Percentiles rank a stretch among this genome's conserved stretches.
Conservation (phyloP, 371 early-diverging fungal genomes). For the Syncephalis fuscata region DNA sequence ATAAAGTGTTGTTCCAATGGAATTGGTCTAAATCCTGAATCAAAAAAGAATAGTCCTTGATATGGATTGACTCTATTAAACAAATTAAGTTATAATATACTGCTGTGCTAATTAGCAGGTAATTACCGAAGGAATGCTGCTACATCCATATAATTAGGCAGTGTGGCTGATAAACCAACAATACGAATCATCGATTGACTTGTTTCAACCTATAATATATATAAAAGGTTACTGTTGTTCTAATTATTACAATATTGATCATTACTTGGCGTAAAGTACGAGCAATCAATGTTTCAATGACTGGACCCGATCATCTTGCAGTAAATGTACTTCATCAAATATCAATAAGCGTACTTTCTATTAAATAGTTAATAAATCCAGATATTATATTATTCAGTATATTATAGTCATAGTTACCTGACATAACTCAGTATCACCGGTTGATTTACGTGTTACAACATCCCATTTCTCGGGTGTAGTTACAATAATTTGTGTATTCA, state of each 20-base stretch:
- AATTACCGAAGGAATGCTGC: constrained; percentile 66
- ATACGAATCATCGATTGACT: constrained; percentile 92
- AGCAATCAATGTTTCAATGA: constrained; percentile 95
- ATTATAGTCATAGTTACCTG: constrained; percentile 5
- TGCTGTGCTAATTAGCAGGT: background rate
- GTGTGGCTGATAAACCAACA: constrained; percentile 97
- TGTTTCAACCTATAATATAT: constrained; percentile 46
- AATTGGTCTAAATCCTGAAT: constrained; percentile 83
- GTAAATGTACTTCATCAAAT: constrained; percentile 98
- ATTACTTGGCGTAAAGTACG: constrained; percentile 71
- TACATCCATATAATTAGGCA: constrained; percentile 98
- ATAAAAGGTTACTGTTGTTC: too few relatives aligned
- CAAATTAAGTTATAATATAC: background rate
- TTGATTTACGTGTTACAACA: constrained; percentile 92
- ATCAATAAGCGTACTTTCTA: constrained; percentile 76
- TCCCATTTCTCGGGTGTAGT: constrained; percentile 99
- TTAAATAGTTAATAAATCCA: too few relatives aligned
- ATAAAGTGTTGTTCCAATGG: constrained; percentile 92
- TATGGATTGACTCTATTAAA: constrained; percentile 63
- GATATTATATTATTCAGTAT: background rate
- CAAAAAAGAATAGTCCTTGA: constrained; percentile 92
- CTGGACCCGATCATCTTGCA: constrained; percentile 98
- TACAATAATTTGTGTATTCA: constrained; percentile 89
- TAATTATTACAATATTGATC: constrained; percentile 3
- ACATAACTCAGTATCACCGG: constrained; percentile 80